phyloP scores from a whole-genome alignment of 2,329 filamentous ascomycete species.

The Diaporthe australafricana region DNA sequence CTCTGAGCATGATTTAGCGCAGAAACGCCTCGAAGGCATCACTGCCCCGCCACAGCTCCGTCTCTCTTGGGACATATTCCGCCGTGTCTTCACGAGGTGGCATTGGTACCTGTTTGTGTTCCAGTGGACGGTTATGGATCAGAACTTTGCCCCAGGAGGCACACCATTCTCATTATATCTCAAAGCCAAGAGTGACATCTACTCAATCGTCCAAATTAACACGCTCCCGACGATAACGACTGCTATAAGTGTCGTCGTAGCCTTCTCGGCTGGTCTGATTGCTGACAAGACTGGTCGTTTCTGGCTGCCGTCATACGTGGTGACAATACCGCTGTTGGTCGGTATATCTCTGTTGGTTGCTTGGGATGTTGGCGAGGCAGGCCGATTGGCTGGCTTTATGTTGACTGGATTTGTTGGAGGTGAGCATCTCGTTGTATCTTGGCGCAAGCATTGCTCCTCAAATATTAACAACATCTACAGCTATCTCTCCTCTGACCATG shows the following conservation, averaged over 20 bases:
- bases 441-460: too few species aligned
- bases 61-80: conserved; percentile 1
- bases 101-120: background rate
- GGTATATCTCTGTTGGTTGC: background rate
- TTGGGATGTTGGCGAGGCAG: conserved; percentile 5
- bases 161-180: background rate
- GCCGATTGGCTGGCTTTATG: background rate
- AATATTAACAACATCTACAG: background rate
- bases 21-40: background rate
- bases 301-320: background rate
- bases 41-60: background rate
- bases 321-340: background rate
- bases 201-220: conserved; percentile 13
- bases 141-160: background rate
- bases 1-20: background rate
- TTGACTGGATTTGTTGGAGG: conserved; percentile 20
- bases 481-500: background rate
- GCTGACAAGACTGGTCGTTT: background rate
- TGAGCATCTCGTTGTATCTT: background rate
- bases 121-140: background rate
- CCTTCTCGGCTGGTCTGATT: background rate
- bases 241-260: background rate
- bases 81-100: background rate
- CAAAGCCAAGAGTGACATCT: background rate
- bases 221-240: conserved; percentile 1